Base-by-base conservation (phyloP, 202 grass and related monocot genomes). In the Saccharum hybrid region DNA sequence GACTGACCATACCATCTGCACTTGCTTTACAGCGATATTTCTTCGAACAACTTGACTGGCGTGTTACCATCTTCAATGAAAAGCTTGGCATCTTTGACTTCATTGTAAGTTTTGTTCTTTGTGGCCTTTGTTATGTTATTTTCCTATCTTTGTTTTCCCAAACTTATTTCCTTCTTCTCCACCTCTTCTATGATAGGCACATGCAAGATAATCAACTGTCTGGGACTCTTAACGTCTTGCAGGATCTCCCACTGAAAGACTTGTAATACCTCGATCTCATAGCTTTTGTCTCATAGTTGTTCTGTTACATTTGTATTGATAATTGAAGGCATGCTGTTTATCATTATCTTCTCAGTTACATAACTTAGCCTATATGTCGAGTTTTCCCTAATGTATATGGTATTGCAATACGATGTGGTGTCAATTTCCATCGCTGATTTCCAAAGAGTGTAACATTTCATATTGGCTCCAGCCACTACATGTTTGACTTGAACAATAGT, bases 231-330 rank as follows among this genome's bases (percentile, higher is more conserved):
- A 46, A 99, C 49, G 79, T 89, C 61, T 86, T 99, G 81, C 86
- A 99, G 86, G 87, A 99, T 82, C 93, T 96, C 70, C 91, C 91
- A 15, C 72, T 99, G 15, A 87, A 90, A 90, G 82, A 99, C 75
- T 84, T 99, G 96, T 99, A 96, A 69, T 78, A 38, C 72, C 82
- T 86, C 6, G 3, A 73, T 77, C 15, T 65, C 63, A 64, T 76
- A 64, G 72, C 34, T 54, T 11, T 75, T 19, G 16, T 45, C 21
- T 40, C 26, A 63, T 77, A 30, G 13, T 77, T 8, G 46, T 75
- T 62, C 63, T 62, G 22, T 77, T 78, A 68, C 63, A 59, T 81
- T 77, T 60, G 19, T 40, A 26, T 38, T 71, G n/a, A 78, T 18
- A 30, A 63, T 65, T 75, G 40, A 66, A 65, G 6, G 41, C 71